Conservation (phyloP, 2,329 filamentous ascomycete genomes). For the Alternaria sp. region DNA sequence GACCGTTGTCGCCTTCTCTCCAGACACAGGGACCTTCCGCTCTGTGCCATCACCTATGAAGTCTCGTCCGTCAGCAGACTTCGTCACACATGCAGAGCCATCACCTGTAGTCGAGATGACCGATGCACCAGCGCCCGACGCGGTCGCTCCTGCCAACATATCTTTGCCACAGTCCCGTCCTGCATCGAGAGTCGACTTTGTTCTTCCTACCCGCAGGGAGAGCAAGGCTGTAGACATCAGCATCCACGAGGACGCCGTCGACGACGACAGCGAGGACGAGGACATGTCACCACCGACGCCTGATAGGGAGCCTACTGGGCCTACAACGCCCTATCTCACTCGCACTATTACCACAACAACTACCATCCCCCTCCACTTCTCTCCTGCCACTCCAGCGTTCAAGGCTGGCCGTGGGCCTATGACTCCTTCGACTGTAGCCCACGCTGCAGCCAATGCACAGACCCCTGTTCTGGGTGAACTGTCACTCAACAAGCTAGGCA, state of each 20-base stretch:
- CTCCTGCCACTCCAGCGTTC: slow-evolving; percentile 45
- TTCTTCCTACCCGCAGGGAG: slow-evolving; percentile 11
- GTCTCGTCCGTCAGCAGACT: slow-evolving; percentile 11
- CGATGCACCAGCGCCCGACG: slow-evolving; percentile 28
- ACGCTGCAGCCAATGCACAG: slow-evolving; percentile 37
- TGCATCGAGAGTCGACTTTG: slow-evolving; percentile 16
- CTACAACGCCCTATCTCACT: slow-evolving; percentile 43
- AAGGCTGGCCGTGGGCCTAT: slow-evolving; percentile 34
- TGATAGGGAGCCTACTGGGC: slow-evolving; percentile 27
- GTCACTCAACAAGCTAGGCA: slow-evolving; percentile 41
- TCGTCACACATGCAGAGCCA: slow-evolving; percentile 19
- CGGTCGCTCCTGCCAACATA: slow-evolving; percentile 16
- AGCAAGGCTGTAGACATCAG: slow-evolving; percentile 27
- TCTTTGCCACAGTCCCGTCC: slow-evolving; percentile 13
- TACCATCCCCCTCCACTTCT: slow-evolving; percentile 56
- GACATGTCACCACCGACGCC: slow-evolving; percentile 28
- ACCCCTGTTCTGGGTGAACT: slow-evolving; percentile 42
- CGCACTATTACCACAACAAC: slow-evolving; percentile 57
- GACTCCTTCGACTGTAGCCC: slow-evolving; percentile 46
- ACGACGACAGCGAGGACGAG: slow-evolving; percentile 42
- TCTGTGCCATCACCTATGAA: slow-evolving; percentile 41
- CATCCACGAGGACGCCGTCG: slow-evolving; percentile 43
- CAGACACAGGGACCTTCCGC: slow-evolving; percentile 48
- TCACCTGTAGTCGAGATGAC: slow-evolving; percentile 26
- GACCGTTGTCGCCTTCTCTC: slow-evolving; percentile 41